A percentile compares a stretch with the other conserved stretches of the same genome.
phyloP scores from a whole-genome alignment of 495 filamentous ascomycete genomes.

The Tuber brumale region DNA sequence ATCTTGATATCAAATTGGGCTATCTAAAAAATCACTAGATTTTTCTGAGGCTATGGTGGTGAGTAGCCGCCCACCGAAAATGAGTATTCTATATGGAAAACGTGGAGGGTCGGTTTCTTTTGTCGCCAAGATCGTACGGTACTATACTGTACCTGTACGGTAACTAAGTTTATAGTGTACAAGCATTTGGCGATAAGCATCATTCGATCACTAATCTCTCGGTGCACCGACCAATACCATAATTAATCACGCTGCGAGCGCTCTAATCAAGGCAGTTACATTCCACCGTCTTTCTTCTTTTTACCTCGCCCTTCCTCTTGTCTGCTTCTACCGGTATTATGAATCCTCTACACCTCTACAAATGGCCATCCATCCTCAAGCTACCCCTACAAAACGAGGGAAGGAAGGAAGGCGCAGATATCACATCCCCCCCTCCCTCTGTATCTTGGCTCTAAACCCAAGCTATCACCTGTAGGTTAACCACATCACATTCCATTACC shows the following conservation, averaged over 20 bases:
- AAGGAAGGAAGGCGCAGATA: neutral
- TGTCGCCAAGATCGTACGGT: too few relatives aligned
- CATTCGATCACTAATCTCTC: neutral
- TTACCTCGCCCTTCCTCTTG: neutral
- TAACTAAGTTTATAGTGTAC: neutral
- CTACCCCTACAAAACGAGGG: too few relatives aligned
- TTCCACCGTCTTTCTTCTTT: neutral
- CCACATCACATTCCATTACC: neutral
- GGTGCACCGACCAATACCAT: neutral
- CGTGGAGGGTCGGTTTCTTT: too few relatives aligned
- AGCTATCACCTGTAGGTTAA: neutral
- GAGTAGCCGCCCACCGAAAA: too few relatives aligned
- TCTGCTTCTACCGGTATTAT: neutral
- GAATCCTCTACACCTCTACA: neutral
- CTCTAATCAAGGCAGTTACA: neutral
- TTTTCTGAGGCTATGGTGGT: too few relatives aligned
- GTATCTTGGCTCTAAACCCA: neutral
- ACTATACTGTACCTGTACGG: too few relatives aligned
- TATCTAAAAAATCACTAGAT: too few relatives aligned
- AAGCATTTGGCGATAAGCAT: neutral
- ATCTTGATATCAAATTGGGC: too few relatives aligned
- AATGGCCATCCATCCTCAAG: neutral
- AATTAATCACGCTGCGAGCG: neutral
- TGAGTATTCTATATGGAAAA: too few relatives aligned
- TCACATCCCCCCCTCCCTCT: neutral